A percentile compares a stretch with the other conserved stretches of the same genome.
phyloP scores from a whole-genome alignment of 192 early-diverging fungal genomes.

The Obelidium mucronatum region DNA sequence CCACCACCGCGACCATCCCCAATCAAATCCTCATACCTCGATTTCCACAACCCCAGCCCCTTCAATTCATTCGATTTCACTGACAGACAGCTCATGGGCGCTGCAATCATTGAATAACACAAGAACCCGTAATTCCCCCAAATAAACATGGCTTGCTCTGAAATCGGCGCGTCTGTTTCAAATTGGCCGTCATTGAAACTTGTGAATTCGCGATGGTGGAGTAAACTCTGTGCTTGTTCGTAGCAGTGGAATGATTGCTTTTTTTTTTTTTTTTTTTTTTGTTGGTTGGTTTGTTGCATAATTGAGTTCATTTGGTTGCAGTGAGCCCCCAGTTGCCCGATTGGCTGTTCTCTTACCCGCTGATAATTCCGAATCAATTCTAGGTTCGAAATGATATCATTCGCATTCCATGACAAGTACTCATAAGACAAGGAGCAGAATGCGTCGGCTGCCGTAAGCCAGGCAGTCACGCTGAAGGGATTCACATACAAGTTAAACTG shows the following conservation, averaged over 20 bases:
- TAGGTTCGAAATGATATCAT: conserved; percentile 59
- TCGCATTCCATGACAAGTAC: conserved; percentile 66
- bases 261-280: neutral
- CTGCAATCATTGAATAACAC: conserved; percentile 39
- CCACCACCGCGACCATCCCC: neutral
- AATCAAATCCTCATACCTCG: neutral
- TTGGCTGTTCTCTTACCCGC: no score
- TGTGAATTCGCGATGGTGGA: conserved; percentile 11
- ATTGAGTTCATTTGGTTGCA: no score
- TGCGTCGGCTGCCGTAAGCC: conserved; percentile 68
- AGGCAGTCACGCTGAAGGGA: conserved; percentile 64
- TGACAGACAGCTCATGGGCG: conserved; percentile 41
- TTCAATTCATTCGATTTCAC: conserved; percentile 13
- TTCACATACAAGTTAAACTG: conserved; percentile 64
- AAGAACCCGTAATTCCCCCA: conserved; percentile 52
- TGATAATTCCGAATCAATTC: conserved; percentile 65
- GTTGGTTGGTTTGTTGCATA: no score
- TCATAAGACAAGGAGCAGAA: conserved; percentile 70
- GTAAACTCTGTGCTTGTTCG: conserved; percentile 47
- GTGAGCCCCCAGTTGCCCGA: no score
- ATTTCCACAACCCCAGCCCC: conserved; percentile 12
- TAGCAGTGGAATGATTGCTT: conserved; percentile 74
- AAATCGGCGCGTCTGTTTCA: neutral
- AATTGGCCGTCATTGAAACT: conserved; percentile 16
- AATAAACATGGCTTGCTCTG: conserved; percentile 27